Percentiles rank a stretch among this genome's conserved stretches.
phyloP scores from a whole-genome alignment of 345 rosid species.

The Salix exigua region DNA sequence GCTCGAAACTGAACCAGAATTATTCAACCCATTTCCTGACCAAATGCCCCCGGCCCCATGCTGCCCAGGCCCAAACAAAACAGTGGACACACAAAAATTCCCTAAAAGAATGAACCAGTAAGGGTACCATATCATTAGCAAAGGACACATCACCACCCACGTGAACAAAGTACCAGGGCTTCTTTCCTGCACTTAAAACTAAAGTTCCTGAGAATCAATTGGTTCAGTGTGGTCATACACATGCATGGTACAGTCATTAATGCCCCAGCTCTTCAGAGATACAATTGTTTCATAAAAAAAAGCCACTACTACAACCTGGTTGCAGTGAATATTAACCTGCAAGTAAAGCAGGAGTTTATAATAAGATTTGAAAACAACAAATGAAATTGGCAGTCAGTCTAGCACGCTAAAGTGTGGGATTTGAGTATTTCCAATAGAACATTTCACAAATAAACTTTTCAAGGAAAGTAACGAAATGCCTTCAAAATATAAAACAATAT shows the following conservation, averaged over 20 bases:
- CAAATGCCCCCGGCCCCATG: slow-evolving; percentile 18
- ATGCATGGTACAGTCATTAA: neutral
- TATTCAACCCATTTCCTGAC: slow-evolving; percentile 20
- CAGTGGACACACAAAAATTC: slow-evolving; percentile 21
- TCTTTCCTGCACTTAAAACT: slow-evolving; percentile 9
- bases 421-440: neutral
- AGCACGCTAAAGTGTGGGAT: neutral
- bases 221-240: slow-evolving; percentile 1
- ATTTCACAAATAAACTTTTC: neutral
- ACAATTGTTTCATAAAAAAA: neutral
- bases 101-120: slow-evolving; percentile 49
- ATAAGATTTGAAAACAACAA: neutral
- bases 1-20: slow-evolving; percentile 24
- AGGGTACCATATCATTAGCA: slow-evolving; percentile 41
- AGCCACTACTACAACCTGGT: neutral
- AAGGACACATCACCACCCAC: slow-evolving; percentile 33
- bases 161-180: neutral
- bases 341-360: neutral
- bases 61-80: slow-evolving; percentile 38
- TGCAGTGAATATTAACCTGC: slow-evolving; percentile 16
- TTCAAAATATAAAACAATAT: neutral
- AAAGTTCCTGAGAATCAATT: slow-evolving; percentile 2
- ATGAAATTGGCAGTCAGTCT: neutral
- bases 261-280: neutral
- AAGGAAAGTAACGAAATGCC: neutral